Evolutionary conservation across 106 monocot genomes (phyloP).

Genomic region (Cymbidium sinense): DNA sequence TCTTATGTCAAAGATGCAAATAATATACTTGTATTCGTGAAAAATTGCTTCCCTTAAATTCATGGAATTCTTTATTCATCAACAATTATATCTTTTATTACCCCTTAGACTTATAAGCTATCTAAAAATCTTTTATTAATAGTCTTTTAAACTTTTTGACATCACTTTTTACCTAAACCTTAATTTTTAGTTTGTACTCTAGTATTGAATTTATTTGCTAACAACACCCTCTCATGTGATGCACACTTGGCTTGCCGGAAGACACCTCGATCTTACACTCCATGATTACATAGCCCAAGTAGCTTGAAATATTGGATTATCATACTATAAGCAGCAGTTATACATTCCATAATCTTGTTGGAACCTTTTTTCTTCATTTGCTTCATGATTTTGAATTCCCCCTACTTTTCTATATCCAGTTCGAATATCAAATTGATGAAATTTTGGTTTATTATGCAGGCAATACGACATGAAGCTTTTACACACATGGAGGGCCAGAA

Average conservation of each 20-base stretch:
- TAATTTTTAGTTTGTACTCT: neutral
- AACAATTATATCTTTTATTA: neutral
- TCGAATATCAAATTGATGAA: neutral
- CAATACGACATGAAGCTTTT: slow-evolving; percentile 98
- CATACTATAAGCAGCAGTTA: neutral
- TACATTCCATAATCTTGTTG: neutral
- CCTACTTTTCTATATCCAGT: neutral
- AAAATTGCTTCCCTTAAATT: neutral
- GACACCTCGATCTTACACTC: neutral
- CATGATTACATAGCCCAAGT: neutral
- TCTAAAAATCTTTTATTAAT: neutral
- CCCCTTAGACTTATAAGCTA: neutral
- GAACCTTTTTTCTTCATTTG: neutral
- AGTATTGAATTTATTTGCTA: neutral
- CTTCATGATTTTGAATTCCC: neutral
- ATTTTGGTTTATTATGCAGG: slow-evolving; percentile 25
- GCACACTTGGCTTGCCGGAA: neutral
- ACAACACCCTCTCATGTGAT: neutral
- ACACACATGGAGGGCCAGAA: slow-evolving; percentile 98
- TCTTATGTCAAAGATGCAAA: neutral
- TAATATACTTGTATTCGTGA: neutral
- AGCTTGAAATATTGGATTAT: neutral
- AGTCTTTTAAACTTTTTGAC: neutral
- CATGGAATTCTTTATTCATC: neutral
- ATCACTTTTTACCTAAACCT: neutral